phyloP scores from a whole-genome alignment of 352 stramenopile species.

The Phytophthora melonis region DNA sequence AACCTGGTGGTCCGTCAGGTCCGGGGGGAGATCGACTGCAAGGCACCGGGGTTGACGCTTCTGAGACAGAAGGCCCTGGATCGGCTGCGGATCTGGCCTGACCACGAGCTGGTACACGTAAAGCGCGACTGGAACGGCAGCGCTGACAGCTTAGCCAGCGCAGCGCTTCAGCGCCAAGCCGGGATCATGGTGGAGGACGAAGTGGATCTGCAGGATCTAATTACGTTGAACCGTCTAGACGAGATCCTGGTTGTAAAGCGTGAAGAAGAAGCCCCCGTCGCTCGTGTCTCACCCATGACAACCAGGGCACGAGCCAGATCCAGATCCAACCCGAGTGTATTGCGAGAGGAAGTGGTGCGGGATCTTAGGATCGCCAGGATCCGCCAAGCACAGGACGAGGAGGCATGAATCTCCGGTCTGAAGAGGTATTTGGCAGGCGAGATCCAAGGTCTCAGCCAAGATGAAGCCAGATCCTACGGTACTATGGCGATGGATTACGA shows the following conservation, averaged over 20 bases:
- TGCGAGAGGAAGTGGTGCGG: not conserved
- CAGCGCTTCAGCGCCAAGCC: constrained; percentile 1
- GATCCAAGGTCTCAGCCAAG: too few relatives aligned
- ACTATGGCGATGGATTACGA: too few relatives aligned
- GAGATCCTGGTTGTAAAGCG: not conserved
- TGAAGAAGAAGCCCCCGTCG: not conserved
- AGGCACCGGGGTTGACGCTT: not conserved
- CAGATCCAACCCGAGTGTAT: not conserved
- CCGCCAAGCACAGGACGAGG: too few relatives aligned
- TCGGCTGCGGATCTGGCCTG: not conserved
- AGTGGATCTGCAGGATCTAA: constrained; percentile 1
- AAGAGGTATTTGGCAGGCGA: too few relatives aligned
- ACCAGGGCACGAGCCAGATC: not conserved
- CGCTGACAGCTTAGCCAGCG: constrained; percentile 1
- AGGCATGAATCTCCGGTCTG: too few relatives aligned
- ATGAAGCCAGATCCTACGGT: too few relatives aligned
- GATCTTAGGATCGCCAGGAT: too few relatives aligned
- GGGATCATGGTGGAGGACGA: not conserved
- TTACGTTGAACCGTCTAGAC: constrained; percentile 9
- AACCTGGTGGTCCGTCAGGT: constrained; percentile 9
- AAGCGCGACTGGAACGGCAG: constrained; percentile 14
- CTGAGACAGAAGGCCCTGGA: constrained; percentile 2
- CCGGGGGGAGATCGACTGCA: constrained; percentile 22
- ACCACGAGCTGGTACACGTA: constrained; percentile 6
- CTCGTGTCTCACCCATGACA: not conserved